Evolutionary conservation across 768 basidiomycete species (phyloP), one percentile per base, ranked within the genome.

Genomic region (Lentinula lateritia): DNA sequence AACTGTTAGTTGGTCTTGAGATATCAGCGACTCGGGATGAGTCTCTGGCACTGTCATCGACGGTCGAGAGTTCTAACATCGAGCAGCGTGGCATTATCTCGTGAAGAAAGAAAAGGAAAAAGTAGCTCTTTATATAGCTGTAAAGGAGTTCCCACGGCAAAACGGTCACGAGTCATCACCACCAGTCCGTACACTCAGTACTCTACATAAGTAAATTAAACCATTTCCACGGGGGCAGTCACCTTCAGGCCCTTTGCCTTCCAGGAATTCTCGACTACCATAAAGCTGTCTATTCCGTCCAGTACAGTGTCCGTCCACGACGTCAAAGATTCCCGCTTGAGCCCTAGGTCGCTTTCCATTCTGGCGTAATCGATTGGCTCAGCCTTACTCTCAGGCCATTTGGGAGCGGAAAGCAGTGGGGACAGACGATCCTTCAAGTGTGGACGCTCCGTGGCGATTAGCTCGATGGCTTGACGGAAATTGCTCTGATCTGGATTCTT

Each of bases 21-120:
- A 83, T 79, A 72, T 72, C 77, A 83, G 81, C 20, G 74, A 82
- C 78, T 78, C 71, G 68, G 58, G 68, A 66, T 72, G 72, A 78
- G 77, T 83, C 80, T 80, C 83, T 84, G 83, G 83, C 83, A 85
- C 83, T 84, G 83, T 77, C 76, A 73, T 76, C 83, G 77, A 83
- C 71, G 81, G 83, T 84, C 62, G 73, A 71, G 68, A 61, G 68
- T 76, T 72, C 58, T 52, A 74, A 41, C 83, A 77, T 79, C 83
- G 83, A 73, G 77, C 83, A 84, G 83, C 83, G 83, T 85, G 83
- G 83, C 83, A 83, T 80, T 71, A 76, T 77, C 79, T 82, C 73
- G 78, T 76, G 71, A 68, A 70, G 68, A 65, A 69, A 64, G 67
- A 66, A 62, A 48, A 54, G 34, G 0, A 36, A 36, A 57, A 55